Conservation (phyloP, 177 flowering plant species). For the Vitis hybrid region DNA sequence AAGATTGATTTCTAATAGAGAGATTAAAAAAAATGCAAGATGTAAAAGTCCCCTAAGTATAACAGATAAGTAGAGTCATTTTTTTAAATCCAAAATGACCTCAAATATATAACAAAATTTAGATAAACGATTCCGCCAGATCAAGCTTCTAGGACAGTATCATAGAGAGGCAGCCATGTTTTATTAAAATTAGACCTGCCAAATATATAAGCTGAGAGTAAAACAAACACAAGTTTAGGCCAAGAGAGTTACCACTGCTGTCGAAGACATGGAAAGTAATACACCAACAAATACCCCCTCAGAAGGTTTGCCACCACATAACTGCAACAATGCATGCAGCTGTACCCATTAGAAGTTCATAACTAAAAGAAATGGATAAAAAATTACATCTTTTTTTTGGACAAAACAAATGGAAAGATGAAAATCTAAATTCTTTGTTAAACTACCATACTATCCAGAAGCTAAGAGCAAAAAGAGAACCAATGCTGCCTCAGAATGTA, state of each 20-base stretch:
- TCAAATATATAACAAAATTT: not conserved
- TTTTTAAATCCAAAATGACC: too few relatives aligned
- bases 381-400: not conserved
- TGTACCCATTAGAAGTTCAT: conserved; percentile 23
- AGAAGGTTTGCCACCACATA: conserved; percentile 91
- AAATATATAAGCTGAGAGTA: not conserved
- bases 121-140: not conserved
- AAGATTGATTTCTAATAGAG: too few relatives aligned
- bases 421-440: not conserved
- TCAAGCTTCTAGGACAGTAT: not conserved
- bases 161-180: not conserved
- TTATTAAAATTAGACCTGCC: not conserved
- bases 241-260: conserved; percentile 79
- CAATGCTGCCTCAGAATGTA: too few relatives aligned
- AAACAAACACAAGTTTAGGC: not conserved
- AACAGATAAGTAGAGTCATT: too few relatives aligned
- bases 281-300: conserved; percentile 94
- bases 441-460: not conserved
- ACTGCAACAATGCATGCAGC: conserved; percentile 48
- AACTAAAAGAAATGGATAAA: not conserved
- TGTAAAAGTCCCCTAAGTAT: too few relatives aligned
- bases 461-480: not conserved
- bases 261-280: conserved; percentile 93
- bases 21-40: too few relatives aligned
- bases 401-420: not conserved